Conservation (phyloP, 768 basidiomycete species). For the Tulasnella sp. region DNA sequence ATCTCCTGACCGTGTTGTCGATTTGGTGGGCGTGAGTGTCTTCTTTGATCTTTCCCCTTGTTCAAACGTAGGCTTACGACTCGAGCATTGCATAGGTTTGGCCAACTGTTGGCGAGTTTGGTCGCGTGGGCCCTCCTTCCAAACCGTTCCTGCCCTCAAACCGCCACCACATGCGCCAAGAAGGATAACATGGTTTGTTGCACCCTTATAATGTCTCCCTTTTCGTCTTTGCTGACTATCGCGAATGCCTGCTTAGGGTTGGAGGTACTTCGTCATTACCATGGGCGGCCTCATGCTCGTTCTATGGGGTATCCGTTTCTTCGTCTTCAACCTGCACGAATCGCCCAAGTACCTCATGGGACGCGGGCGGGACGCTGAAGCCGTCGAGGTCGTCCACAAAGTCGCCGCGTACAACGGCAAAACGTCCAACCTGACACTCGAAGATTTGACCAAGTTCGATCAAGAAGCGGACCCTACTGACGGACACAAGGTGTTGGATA, state of each 20-base stretch:
- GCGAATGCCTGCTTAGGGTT: slow-evolving; percentile 44
- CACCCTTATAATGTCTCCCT: no score
- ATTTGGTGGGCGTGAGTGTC: slow-evolving; percentile 63
- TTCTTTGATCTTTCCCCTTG: neutral
- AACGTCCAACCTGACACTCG: slow-evolving; percentile 47
- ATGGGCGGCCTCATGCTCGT: slow-evolving; percentile 69
- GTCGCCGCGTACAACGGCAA: slow-evolving; percentile 60
- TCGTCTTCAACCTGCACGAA: slow-evolving; percentile 63
- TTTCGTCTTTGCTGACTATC: neutral
- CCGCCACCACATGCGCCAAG: slow-evolving; percentile 42
- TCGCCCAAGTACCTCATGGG: slow-evolving; percentile 71
- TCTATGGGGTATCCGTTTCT: slow-evolving; percentile 59
- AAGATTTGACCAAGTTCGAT: slow-evolving; percentile 41
- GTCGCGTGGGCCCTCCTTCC: slow-evolving; percentile 70
- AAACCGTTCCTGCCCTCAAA: slow-evolving; percentile 57
- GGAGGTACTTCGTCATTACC: slow-evolving; percentile 70
- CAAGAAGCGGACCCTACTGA: slow-evolving; percentile 16
- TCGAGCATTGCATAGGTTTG: slow-evolving; percentile 38
- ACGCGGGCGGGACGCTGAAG: slow-evolving; percentile 57
- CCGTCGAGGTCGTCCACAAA: slow-evolving; percentile 57
- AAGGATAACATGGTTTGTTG: slow-evolving; percentile 49
- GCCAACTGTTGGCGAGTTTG: slow-evolving; percentile 60
- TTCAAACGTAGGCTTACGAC: neutral
- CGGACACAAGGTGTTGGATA: slow-evolving; percentile 34
- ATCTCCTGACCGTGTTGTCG: slow-evolving; percentile 67